Conservation (phyloP, 2,329 filamentous ascomycete genomes). For the Talaromyces sp. region DNA sequence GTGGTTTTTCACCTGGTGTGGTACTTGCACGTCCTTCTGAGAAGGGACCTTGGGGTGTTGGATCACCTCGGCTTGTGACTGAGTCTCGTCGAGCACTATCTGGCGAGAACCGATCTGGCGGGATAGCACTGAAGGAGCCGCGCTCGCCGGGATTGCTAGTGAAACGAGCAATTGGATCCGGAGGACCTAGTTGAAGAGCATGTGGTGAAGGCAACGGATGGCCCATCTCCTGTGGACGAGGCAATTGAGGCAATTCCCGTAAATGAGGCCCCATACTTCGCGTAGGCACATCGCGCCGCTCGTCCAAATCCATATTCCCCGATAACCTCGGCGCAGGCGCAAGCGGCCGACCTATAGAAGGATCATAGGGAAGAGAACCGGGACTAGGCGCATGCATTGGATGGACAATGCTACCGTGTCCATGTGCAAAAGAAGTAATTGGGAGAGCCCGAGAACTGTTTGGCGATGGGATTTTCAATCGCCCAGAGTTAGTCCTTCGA, state of each 20-base stretch:
- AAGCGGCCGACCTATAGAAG: conserved; percentile 17
- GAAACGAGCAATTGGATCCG: conserved; percentile 29
- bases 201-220: conserved; percentile 36
- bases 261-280: conserved; percentile 25
- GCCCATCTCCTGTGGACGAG: conserved; percentile 17
- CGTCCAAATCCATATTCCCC: conserved; percentile 13
- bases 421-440: conserved; percentile 19
- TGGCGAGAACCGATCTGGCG: conserved; percentile 27
- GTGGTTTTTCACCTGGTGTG: conserved; percentile 18
- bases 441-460: conserved; percentile 32
- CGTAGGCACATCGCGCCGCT: conserved; percentile 24
- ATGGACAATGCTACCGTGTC: background rate
- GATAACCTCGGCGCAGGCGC: conserved; percentile 15
- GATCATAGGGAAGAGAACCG: conserved; percentile 22
- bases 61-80: conserved; percentile 25
- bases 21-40: conserved; percentile 24
- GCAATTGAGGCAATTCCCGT: conserved; percentile 36
- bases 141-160: conserved; percentile 27
- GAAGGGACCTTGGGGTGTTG: conserved; percentile 20
- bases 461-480: conserved; percentile 33
- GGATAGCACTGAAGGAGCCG: conserved; percentile 22
- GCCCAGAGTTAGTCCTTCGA: conserved; percentile 28
- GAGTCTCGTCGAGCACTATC: conserved; percentile 32
- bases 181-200: conserved; percentile 32
- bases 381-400: conserved; percentile 9